Evolutionary conservation across 1,139 yeast species (phyloP).

Genomic region (Yamadazyma sp.): DNA sequence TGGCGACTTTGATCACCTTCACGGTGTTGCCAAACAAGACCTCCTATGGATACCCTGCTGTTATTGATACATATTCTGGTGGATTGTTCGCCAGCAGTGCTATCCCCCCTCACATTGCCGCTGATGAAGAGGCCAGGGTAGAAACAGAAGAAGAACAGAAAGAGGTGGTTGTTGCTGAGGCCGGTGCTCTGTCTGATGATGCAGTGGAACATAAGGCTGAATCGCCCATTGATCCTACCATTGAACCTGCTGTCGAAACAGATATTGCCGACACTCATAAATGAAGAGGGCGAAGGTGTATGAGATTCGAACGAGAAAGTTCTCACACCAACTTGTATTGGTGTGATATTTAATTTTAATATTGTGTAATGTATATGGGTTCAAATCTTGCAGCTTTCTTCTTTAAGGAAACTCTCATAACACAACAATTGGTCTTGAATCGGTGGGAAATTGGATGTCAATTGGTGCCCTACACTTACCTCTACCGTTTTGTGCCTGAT

Average conservation of each 20-base stretch:
- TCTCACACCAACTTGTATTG: too few relatives aligned
- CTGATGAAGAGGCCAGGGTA: conserved; percentile 3
- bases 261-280: too few relatives aligned
- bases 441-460: too few relatives aligned
- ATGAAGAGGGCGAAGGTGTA: too few relatives aligned
- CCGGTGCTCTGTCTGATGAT: background rate
- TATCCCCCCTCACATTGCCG: background rate
- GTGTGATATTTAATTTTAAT: too few relatives aligned
- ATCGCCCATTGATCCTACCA: background rate
- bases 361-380: too few relatives aligned
- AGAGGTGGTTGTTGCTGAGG: background rate
- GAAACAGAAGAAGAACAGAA: conserved; percentile 4
- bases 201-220: background rate
- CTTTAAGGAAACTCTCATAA: too few relatives aligned
- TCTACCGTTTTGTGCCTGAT: too few relatives aligned
- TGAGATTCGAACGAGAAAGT: too few relatives aligned
- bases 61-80: conserved; percentile 3
- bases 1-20: conserved; percentile 14
- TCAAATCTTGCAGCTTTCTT: too few relatives aligned
- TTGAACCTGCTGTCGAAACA: background rate
- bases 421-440: too few relatives aligned
- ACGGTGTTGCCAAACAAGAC: conserved; percentile 21
- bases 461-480: too few relatives aligned
- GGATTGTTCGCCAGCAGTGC: conserved; percentile 4
- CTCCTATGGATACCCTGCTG: background rate